Conservation (phyloP, 1,284 basidiomycete species). For the Sutorius eximius region DNA sequence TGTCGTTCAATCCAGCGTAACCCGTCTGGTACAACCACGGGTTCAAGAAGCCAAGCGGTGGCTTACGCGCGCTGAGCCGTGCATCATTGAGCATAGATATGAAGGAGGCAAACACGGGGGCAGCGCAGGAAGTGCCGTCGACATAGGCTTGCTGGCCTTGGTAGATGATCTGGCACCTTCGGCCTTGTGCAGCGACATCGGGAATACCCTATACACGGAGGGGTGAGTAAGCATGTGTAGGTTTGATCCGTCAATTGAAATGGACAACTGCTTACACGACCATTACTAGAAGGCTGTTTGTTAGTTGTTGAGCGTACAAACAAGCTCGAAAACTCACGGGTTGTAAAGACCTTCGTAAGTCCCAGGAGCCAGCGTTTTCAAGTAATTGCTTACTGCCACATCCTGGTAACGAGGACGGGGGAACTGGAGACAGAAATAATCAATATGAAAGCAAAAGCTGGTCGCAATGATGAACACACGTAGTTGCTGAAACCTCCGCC, state of each 20-base stretch:
- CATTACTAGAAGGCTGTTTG: conserved; percentile 17
- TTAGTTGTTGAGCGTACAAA: neutral
- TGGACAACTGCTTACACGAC: conserved; percentile 34
- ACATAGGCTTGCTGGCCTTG: conserved; percentile 19
- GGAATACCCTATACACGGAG: conserved; percentile 45
- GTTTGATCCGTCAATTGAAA: conserved; percentile 34
- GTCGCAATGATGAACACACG: conserved; percentile 9
- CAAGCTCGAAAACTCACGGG: conserved; percentile 36
- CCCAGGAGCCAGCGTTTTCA: conserved; percentile 45
- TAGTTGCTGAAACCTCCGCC: conserved; percentile 65
- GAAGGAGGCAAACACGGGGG: conserved; percentile 33
- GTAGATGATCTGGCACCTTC: conserved; percentile 9
- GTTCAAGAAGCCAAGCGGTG: conserved; percentile 60
- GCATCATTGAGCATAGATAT: conserved; percentile 64
- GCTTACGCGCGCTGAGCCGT: conserved; percentile 42
- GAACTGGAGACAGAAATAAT: conserved; percentile 15
- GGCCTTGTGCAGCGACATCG: conserved; percentile 58
- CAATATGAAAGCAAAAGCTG: neutral
- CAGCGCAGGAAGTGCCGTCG: conserved; percentile 50
- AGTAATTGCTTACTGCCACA: conserved; percentile 31
- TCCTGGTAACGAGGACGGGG: conserved; percentile 22
- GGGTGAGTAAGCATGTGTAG: neutral
- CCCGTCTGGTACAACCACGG: conserved; percentile 52
- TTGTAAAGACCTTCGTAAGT: conserved; percentile 61
- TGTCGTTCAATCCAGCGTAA: conserved; percentile 46